Evolutionary conservation across 441 rosid genomes (phyloP).

Genomic region (Melastoma candidum): DNA sequence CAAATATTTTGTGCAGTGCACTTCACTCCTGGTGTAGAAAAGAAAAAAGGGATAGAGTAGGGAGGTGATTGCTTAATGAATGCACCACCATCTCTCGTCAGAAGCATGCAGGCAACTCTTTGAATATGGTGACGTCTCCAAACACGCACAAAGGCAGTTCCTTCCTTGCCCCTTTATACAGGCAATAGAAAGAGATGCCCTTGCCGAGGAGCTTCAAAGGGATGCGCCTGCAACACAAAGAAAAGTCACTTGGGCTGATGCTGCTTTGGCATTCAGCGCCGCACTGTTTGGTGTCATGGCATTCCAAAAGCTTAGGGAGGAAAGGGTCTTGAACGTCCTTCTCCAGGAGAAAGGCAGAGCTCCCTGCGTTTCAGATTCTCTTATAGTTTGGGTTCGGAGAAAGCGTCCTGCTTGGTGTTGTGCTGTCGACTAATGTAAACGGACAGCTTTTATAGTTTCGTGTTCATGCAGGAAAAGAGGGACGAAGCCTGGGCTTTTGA

Average conservation of each 20-base stretch:
- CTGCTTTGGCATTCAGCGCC: constrained; percentile 53
- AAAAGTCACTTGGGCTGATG: constrained; percentile 35
- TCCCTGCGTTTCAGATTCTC: constrained; percentile 43
- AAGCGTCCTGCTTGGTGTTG: too few relatives aligned
- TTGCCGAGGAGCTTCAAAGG: constrained; percentile 28
- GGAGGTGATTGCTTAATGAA: too few relatives aligned
- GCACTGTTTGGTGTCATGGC: constrained; percentile 52
- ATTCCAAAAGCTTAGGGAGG: constrained; percentile 50
- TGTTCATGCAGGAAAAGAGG: constrained; percentile 37
- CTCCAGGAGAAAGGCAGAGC: constrained; percentile 40
- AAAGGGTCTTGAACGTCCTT: constrained; percentile 45
- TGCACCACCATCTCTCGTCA: too few relatives aligned
- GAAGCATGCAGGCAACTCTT: too few relatives aligned
- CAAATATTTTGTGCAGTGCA: too few relatives aligned
- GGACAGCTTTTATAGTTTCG: background rate
- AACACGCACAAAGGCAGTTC: background rate
- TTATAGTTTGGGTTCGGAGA: constrained; percentile 31
- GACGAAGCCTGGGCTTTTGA: constrained; percentile 31
- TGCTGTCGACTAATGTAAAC: background rate
- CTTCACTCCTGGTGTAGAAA: too few relatives aligned
- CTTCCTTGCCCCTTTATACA: background rate
- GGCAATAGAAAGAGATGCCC: constrained; percentile 14
- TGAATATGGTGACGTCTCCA: background rate
- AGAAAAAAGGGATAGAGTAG: too few relatives aligned
- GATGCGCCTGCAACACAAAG: constrained; percentile 20